Percentiles rank a stretch among this genome's conserved stretches.
phyloP scores from a whole-genome alignment of 106 monocot species.

The Vanilla planifolia region DNA sequence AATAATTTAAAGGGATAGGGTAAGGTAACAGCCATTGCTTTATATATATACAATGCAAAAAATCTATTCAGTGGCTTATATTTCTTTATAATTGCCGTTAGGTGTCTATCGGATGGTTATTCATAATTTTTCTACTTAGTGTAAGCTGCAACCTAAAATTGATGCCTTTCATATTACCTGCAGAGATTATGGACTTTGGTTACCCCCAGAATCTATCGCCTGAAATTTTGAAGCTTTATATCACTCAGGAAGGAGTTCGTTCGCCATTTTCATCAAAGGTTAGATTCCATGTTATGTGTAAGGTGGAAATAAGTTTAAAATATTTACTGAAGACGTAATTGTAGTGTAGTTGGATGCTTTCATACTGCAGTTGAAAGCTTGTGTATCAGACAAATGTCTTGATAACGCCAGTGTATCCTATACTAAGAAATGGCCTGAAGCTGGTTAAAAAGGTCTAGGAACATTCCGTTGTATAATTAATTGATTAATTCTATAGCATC shows the following conservation, averaged over 20 bases:
- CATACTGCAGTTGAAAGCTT: too few relatives aligned
- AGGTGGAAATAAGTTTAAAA: too few relatives aligned
- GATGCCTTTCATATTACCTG: constrained; percentile 7
- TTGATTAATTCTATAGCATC: too few relatives aligned
- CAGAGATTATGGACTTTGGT: constrained; percentile 99
- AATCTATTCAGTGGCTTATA: neutral
- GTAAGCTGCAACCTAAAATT: neutral
- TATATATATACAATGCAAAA: neutral
- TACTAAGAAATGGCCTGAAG: too few relatives aligned
- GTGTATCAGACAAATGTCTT: too few relatives aligned
- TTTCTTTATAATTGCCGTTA: neutral
- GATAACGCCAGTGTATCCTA: too few relatives aligned
- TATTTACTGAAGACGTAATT: too few relatives aligned
- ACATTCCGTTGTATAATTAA: too few relatives aligned
- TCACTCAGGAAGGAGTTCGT: constrained; percentile 96
- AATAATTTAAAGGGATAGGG: neutral
- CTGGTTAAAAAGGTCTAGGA: too few relatives aligned
- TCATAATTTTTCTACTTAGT: neutral
- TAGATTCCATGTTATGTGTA: constrained; percentile 10
- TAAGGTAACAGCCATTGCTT: neutral
- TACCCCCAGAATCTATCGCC: constrained; percentile 98
- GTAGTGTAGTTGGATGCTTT: too few relatives aligned
- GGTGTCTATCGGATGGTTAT: neutral
- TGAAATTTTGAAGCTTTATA: constrained; percentile 99
- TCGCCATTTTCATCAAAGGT: constrained; percentile 99